These are phyloP conservation scores for Trametes cingulata DNA, from an alignment of 768 basidiomycete species.

Conservation along the genomic window DNA sequence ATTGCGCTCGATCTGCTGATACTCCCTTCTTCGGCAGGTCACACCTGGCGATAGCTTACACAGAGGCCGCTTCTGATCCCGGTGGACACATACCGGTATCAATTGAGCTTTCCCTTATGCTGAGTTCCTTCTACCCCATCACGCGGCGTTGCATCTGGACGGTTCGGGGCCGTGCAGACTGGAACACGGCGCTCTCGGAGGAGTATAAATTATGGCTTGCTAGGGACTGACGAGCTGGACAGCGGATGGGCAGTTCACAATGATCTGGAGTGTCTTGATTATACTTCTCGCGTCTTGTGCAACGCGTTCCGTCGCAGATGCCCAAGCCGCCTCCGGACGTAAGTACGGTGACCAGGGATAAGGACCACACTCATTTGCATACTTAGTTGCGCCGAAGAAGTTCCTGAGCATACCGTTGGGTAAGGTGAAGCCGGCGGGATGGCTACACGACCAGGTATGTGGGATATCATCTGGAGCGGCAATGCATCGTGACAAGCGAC, in stretches of 20 bases:
- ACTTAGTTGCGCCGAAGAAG: slow-evolving; percentile 33
- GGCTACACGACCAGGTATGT: slow-evolving; percentile 34
- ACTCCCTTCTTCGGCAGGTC: not conserved
- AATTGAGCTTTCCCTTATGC: not conserved
- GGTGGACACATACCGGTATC: slow-evolving; percentile 9
- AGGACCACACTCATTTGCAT: no score
- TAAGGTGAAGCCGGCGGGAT: slow-evolving; percentile 33
- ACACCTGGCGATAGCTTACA: not conserved
- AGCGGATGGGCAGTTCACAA: slow-evolving; percentile 6
- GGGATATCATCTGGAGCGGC: not conserved
- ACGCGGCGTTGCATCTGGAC: slow-evolving; percentile 8
- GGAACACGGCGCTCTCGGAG: not conserved
- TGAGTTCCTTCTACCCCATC: slow-evolving; percentile 10
- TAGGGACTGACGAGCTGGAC: not conserved
- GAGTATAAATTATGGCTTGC: slow-evolving; percentile 12
- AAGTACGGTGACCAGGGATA: not conserved
- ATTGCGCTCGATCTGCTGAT: slow-evolving; percentile 2
- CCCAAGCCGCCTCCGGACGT: slow-evolving; percentile 12
- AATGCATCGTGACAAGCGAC: not conserved
- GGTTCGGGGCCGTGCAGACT: not conserved
- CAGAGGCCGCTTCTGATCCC: slow-evolving; percentile 12
- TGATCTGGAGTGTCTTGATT: slow-evolving; percentile 5
- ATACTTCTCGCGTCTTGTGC: slow-evolving; percentile 11
- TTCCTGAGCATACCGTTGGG: slow-evolving; percentile 33
- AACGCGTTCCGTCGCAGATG: not conserved